Percentiles rank a stretch among this genome's conserved stretches.
phyloP scores from a whole-genome alignment of 2,329 filamentous ascomycete species.

The Zymoseptoria crescenta region DNA sequence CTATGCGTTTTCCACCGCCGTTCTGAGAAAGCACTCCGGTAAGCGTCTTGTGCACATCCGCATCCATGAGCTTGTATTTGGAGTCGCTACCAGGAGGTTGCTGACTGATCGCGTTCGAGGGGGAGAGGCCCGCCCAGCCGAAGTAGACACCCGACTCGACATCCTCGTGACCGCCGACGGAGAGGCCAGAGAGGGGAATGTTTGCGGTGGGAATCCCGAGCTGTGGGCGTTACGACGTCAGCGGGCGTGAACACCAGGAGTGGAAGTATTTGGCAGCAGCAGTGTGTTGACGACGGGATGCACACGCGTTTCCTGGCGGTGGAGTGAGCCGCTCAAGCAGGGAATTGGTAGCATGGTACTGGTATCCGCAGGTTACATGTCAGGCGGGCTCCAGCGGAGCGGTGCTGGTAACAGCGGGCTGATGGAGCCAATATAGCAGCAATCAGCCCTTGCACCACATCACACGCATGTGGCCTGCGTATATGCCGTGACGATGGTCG shows the following conservation, averaged over 20 bases:
- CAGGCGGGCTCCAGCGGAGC: constrained; percentile 4
- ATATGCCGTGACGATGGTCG: not conserved
- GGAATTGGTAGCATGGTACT: not conserved
- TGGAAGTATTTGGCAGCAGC: constrained; percentile 1
- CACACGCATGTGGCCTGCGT: not conserved
- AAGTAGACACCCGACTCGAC: constrained; percentile 83
- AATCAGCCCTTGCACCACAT: constrained; percentile 1
- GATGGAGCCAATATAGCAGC: not conserved
- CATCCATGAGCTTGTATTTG: constrained; percentile 22
- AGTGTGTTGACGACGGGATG: constrained; percentile 6
- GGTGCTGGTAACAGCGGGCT: constrained; percentile 3
- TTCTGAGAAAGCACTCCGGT: constrained; percentile 8
- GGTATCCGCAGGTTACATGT: not conserved
- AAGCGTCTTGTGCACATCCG: constrained; percentile 12
- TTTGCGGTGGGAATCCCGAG: constrained; percentile 97
- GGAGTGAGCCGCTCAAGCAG: not conserved
- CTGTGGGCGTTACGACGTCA: constrained; percentile 36
- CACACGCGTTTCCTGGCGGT: constrained; percentile 1
- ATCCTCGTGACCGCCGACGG: constrained; percentile 56
- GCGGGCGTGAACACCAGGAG: constrained; percentile 1
- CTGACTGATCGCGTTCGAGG: constrained; percentile 21
- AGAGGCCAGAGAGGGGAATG: constrained; percentile 60
- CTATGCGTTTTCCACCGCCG: constrained; percentile 5
- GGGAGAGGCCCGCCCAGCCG: constrained; percentile 68
- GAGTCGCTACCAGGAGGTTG: constrained; percentile 13